Conservation (phyloP, 2,329 filamentous ascomycete genomes). For the Nannizzia gypsea region DNA sequence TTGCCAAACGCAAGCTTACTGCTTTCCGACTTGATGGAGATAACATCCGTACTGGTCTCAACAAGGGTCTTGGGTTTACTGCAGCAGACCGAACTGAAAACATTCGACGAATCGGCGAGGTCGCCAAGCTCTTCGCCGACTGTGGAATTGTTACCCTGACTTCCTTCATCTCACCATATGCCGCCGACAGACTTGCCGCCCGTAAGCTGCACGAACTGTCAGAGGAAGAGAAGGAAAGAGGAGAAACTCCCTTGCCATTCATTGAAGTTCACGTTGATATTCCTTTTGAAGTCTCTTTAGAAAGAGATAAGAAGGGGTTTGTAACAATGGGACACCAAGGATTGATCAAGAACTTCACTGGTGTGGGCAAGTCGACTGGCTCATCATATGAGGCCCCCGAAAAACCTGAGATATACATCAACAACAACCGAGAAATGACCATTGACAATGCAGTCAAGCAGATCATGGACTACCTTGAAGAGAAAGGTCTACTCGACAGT, state of each 20-base stretch:
- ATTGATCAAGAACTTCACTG: constrained; percentile 88
- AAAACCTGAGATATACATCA: constrained; percentile 62
- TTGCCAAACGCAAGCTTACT: constrained; percentile 57
- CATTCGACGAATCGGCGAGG: constrained; percentile 91
- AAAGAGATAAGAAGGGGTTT: constrained; percentile 82
- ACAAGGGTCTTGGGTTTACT: constrained; percentile 92
- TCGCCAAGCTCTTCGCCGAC: constrained; percentile 94
- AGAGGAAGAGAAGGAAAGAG: constrained; percentile 26
- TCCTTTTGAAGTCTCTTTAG: constrained; percentile 79
- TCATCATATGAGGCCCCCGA: constrained; percentile 88
- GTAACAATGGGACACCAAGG: constrained; percentile 34
- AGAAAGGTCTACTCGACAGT: constrained; percentile 49
- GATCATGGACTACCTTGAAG: constrained; percentile 67
- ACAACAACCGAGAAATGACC: constrained; percentile 68
- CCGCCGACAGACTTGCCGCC: constrained; percentile 70
- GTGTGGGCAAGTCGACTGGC: constrained; percentile 49
- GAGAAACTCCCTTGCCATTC: constrained; percentile 55
- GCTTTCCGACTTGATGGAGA: constrained; percentile 95
- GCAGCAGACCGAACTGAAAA: constrained; percentile 94
- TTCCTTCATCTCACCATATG: constrained; percentile 94
- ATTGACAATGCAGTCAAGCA: constrained; percentile 72
- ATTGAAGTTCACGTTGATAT: constrained; percentile 92
- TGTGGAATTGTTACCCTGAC: constrained; percentile 77
- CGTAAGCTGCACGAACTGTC: constrained; percentile 62
- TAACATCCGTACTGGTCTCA: constrained; percentile 95